Conservation (phyloP, 345 rosid species). For the Angophora floribunda region DNA sequence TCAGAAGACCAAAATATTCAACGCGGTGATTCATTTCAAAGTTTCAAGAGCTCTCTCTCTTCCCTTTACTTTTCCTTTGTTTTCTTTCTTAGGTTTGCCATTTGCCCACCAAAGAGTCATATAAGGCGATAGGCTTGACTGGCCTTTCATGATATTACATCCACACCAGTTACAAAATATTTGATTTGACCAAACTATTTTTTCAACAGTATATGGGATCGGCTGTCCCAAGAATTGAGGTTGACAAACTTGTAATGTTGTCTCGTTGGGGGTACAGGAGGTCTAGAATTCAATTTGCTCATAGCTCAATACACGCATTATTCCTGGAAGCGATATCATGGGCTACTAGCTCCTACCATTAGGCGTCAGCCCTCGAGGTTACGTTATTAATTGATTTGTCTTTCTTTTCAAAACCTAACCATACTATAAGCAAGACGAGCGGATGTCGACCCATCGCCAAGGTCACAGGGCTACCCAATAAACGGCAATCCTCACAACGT, state of each 20-base stretch:
- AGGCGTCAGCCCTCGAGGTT: not conserved
- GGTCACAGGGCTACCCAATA: not conserved
- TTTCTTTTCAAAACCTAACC: not conserved
- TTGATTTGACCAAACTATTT: not conserved
- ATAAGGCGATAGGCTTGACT: not conserved
- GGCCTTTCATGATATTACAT: not conserved
- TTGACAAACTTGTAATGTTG: not conserved
- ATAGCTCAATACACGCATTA: not conserved
- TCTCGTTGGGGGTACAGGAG: not conserved
- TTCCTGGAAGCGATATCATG: not conserved
- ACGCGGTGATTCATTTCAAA: not conserved
- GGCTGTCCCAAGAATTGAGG: not conserved
- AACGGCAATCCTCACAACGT: not conserved
- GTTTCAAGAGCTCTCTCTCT: not conserved
- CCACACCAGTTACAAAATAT: rapidly evolving
- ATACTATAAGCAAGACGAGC: rapidly evolving
- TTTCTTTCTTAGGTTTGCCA: rapidly evolving
- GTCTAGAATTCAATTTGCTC: not conserved
- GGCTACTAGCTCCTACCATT: not conserved
- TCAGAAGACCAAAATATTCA: not conserved
- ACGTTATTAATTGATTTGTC: not conserved
- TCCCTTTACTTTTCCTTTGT: not conserved
- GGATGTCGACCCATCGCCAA: not conserved
- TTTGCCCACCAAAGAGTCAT: not conserved
- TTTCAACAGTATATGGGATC: not conserved